Percentiles rank a stretch among this genome's conserved stretches.
Evolutionary conservation across 2,329 filamentous ascomycete genomes (phyloP).

Genomic region (Diaporthe batatas): DNA sequence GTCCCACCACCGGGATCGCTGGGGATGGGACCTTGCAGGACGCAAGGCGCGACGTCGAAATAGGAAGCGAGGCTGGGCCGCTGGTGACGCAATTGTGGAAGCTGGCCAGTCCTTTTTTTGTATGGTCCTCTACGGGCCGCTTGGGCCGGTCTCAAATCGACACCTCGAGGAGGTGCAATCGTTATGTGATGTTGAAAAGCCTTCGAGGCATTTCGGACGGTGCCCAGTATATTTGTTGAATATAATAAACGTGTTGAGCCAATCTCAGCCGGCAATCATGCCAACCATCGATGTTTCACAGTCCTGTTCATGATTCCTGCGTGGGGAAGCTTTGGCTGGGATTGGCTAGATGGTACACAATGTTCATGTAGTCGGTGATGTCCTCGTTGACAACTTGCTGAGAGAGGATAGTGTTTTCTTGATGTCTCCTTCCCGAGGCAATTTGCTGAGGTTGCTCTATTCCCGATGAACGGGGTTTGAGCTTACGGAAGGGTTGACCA

Average conservation of each 20-base stretch:
- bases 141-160: not conserved
- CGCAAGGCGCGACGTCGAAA: slow-evolving; percentile 18
- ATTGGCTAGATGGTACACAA: too few relatives aligned
- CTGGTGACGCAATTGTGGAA: slow-evolving; percentile 2
- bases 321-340: too few relatives aligned
- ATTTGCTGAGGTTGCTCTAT: not conserved
- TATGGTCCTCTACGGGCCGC: not conserved
- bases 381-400: not conserved
- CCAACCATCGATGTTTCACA: not conserved
- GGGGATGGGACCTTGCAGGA: slow-evolving; percentile 24
- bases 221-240: not conserved
- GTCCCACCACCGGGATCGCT: slow-evolving; percentile 11
- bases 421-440: not conserved
- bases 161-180: not conserved
- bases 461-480: slow-evolving; percentile 6
- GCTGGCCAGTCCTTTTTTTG: not conserved
- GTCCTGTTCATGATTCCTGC: too few relatives aligned
- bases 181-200: not conserved
- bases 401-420: not conserved
- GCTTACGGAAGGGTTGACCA: not conserved
- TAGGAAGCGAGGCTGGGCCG: not conserved
- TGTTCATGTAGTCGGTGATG: too few relatives aligned
- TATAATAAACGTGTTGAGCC: not conserved
- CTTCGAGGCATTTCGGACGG: not conserved
- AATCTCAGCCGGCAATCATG: not conserved